These are phyloP conservation scores for Populus davidiana DNA, from an alignment of 345 rosid genomes.

Conservation along the genomic window DNA sequence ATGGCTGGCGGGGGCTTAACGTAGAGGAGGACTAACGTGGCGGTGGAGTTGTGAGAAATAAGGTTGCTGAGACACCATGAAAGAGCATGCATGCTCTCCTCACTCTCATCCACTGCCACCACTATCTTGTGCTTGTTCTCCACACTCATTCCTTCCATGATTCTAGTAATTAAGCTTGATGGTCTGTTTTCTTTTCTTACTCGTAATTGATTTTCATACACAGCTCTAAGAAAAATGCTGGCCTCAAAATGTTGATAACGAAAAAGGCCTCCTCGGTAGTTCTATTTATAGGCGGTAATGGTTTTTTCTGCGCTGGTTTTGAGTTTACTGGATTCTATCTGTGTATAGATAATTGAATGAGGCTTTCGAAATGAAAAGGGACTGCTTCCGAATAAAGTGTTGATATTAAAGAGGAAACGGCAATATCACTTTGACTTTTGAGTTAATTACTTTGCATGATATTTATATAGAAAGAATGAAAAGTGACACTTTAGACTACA, in stretches of 20 bases:
- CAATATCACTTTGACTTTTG: not conserved
- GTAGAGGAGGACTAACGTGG: slow-evolving; percentile 63
- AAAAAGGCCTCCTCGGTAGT: not conserved
- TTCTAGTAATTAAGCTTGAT: not conserved
- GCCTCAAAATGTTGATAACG: slow-evolving; percentile 9
- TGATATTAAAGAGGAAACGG: too few species aligned
- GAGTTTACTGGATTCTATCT: not conserved
- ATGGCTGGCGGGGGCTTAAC: slow-evolving; percentile 75
- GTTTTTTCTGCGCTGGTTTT: not conserved
- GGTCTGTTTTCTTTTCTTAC: not conserved
- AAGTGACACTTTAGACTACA: too few species aligned
- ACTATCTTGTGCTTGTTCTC: slow-evolving; percentile 43
- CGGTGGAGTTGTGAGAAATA: slow-evolving; percentile 33
- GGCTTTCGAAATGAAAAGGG: not conserved
- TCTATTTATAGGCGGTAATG: slow-evolving; percentile 1
- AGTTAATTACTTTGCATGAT: not conserved
- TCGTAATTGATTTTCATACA: not conserved
- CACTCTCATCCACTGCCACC: slow-evolving; percentile 87
- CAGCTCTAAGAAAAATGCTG: not conserved
- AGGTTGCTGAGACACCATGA: slow-evolving; percentile 73
- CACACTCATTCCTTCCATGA: slow-evolving; percentile 26
- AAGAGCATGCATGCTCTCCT: slow-evolving; percentile 90
- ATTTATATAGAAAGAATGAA: too few species aligned
- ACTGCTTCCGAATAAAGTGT: not conserved
- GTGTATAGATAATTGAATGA: not conserved